Percentiles rank a stretch among this genome's conserved stretches.
Evolutionary conservation across 2,329 filamentous ascomycete species (phyloP).

Genomic region (Neophaeococcomyces aloes): DNA sequence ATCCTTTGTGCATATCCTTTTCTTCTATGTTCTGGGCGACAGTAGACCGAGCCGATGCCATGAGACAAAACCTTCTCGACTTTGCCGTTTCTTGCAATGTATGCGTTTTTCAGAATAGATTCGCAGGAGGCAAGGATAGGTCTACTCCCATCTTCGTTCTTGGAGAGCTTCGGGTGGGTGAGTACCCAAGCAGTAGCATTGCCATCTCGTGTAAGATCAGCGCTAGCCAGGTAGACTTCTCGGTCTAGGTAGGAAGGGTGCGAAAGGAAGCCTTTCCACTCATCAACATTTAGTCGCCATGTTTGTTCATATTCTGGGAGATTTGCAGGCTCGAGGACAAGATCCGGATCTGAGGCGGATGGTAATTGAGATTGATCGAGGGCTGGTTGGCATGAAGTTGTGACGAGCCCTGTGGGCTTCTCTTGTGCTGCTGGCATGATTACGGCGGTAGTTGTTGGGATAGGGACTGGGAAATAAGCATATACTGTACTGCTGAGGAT

Average conservation of each 20-base stretch:
- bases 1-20: constrained; percentile 69
- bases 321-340: constrained; percentile 46
- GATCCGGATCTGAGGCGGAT: constrained; percentile 37
- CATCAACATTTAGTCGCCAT: constrained; percentile 43
- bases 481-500: background rate
- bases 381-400: constrained; percentile 8
- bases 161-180: constrained; percentile 35
- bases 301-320: constrained; percentile 43
- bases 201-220: constrained; percentile 44
- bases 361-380: constrained; percentile 29
- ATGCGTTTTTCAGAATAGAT: constrained; percentile 40
- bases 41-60: constrained; percentile 74
- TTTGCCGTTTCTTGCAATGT: constrained; percentile 25
- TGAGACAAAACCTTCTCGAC: constrained; percentile 52
- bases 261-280: constrained; percentile 49
- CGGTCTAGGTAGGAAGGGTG: constrained; percentile 47
- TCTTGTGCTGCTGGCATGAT: constrained; percentile 7
- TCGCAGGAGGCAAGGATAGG: constrained; percentile 50
- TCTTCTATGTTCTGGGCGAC: constrained; percentile 54
- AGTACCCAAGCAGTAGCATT: constrained; percentile 52
- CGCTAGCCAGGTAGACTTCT: constrained; percentile 43
- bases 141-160: constrained; percentile 28
- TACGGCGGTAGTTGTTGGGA: background rate
- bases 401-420: constrained; percentile 1
- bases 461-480: background rate